phyloP scores from a whole-genome alignment of 2,329 filamentous ascomycete species.

The Elsinoe batatas region DNA sequence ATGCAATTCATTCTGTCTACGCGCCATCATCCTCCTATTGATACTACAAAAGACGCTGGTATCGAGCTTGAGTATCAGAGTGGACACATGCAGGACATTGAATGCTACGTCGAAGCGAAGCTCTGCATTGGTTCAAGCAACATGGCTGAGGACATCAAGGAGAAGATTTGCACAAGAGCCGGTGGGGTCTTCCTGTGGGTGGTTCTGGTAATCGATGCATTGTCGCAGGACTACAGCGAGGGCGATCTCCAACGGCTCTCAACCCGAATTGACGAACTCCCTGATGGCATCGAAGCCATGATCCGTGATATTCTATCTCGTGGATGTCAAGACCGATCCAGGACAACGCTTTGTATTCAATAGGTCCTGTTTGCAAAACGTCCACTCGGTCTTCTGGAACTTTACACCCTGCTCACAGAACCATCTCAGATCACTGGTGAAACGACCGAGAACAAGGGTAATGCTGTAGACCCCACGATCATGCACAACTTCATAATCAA shows the following conservation, averaged over 20 bases:
- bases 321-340: too few species aligned
- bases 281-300: slow-evolving; percentile 33
- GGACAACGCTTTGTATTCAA: slow-evolving; percentile 31
- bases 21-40: too few species aligned
- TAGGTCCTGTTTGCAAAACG: slow-evolving; percentile 44
- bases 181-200: slow-evolving; percentile 14
- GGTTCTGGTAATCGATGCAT: slow-evolving; percentile 1
- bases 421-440: too few species aligned
- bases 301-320: slow-evolving; percentile 27
- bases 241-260: background rate
- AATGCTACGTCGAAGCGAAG: slow-evolving; percentile 19
- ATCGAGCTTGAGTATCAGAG: too few species aligned
- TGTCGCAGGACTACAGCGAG: slow-evolving; percentile 1
- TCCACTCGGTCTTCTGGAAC: slow-evolving; percentile 35
- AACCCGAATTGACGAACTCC: slow-evolving; percentile 28
- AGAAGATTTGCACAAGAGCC: background rate
- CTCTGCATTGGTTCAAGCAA: slow-evolving; percentile 13
- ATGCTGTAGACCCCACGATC: slow-evolving; percentile 19
- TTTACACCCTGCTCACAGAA: slow-evolving; percentile 35
- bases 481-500: slow-evolving; percentile 14
- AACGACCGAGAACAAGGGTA: too few species aligned
- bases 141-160: background rate
- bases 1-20: too few species aligned
- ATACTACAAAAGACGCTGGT: too few species aligned
- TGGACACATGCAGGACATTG: slow-evolving; percentile 31